Evolutionary conservation across 805 yeast species (phyloP), one percentile per base, ranked within the genome.

Genomic region (Monosporozyma servazzii): DNA sequence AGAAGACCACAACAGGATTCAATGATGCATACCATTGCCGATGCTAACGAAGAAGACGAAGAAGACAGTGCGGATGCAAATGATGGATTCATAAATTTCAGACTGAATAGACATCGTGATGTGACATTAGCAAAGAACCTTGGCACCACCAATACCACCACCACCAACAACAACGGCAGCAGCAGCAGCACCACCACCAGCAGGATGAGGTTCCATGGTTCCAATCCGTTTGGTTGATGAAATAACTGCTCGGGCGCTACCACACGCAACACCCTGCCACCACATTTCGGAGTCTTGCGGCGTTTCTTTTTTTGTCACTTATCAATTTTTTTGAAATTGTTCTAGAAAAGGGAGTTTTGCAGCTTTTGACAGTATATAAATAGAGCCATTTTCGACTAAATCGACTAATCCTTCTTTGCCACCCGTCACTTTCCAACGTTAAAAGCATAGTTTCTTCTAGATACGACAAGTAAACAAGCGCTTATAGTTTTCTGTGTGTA

Each of bases 291-390:
- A 37, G 36, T 25, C 36, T 29, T 25, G 20, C 17, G 47, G 36
- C 31, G 47, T 43, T 43, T 23, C 46, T 43, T 43, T 43, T 43
- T 43, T 15, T 15, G 7, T 9, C 25, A 33, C 17, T 29, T 42
- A 18, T 42, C 27, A 42, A 15, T 10, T 8, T 21, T 9, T 43
- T 4, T 3, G 17, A 7, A 42, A 23, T 10, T 20, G 44, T 27
- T 5, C 9, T 27, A 6, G 30, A 27, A 1, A 4, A 33, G 37
- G 37, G 37, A 33, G 37, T 33, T 33, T 33, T 33, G 17, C 13
- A 11, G 15, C 13, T n/a, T 8, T n/a, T 20, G 40, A 21, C 37
- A 45, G 48, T 33, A 46, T 46, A 46, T 46, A 46, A 46, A 36
- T 20, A 42, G 23, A 18, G n/a, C 9, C 23, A 7, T 5, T 17